These are phyloP conservation scores for Wickerhamiella nectarea DNA, from an alignment of 805 yeast species.

Conservation along the genomic window DNA sequence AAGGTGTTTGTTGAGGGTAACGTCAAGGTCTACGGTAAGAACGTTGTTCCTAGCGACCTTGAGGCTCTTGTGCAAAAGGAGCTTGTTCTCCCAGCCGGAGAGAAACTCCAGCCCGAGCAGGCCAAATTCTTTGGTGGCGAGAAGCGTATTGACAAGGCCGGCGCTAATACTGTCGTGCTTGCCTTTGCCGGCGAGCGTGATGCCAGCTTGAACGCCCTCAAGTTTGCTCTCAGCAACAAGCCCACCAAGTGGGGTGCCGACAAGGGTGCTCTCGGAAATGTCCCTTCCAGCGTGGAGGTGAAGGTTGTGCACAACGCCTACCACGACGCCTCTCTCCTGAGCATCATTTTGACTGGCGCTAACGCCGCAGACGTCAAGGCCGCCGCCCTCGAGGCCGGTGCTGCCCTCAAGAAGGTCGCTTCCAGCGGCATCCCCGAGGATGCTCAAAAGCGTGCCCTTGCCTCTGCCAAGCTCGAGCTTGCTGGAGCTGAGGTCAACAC, in stretches of 20 bases:
- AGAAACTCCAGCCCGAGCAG: conserved; percentile 31
- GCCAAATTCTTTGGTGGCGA: conserved; percentile 46
- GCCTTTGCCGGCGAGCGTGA: conserved; percentile 60
- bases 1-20: conserved; percentile 56
- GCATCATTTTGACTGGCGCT: conserved; percentile 48
- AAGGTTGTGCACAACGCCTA: conserved; percentile 44
- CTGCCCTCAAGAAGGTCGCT: conserved; percentile 22
- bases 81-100: conserved; percentile 52
- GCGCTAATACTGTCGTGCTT: conserved; percentile 55
- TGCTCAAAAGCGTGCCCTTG: conserved; percentile 37
- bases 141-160: conserved; percentile 45
- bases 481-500: conserved; percentile 29
- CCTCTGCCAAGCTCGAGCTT: conserved; percentile 46
- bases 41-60: conserved; percentile 62
- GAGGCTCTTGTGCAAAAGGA: conserved; percentile 46
- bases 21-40: conserved; percentile 57
- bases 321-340: conserved; percentile 70
- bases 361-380: conserved; percentile 45
- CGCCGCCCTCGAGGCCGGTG: conserved; percentile 36
- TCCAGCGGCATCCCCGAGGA: conserved; percentile 21
- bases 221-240: conserved; percentile 45
- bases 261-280: conserved; percentile 35
- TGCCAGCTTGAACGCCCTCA: conserved; percentile 56
- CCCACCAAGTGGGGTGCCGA: conserved; percentile 43
- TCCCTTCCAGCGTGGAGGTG: conserved; percentile 33